phyloP scores from a whole-genome alignment of 352 stramenopile species.

The Pythium periplocum region DNA sequence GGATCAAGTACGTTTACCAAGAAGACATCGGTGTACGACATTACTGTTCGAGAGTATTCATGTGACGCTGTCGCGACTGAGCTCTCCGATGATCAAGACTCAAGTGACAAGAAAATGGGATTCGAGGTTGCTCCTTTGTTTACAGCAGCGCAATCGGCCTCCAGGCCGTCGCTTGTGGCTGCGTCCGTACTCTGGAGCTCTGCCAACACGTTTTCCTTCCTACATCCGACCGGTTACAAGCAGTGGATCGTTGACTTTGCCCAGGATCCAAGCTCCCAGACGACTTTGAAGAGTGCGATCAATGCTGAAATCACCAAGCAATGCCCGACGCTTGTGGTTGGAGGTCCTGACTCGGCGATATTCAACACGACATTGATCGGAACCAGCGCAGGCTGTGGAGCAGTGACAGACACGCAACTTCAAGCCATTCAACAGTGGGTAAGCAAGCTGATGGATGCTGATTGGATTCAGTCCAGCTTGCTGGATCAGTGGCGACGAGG shows the following conservation, averaged over 20 bases:
- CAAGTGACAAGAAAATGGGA: conserved; percentile 20
- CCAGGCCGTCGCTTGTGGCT: conserved; percentile 32
- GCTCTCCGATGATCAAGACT: conserved; percentile 34
- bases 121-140: conserved; percentile 41
- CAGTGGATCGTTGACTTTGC: conserved; percentile 31
- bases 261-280: conserved; percentile 3
- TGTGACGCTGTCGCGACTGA: conserved; percentile 41
- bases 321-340: conserved; percentile 20
- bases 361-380: conserved; percentile 38
- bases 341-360: conserved; percentile 35
- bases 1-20: conserved; percentile 21
- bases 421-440: conserved; percentile 36
- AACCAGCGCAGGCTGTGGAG: conserved; percentile 20
- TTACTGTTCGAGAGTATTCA: conserved; percentile 29
- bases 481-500: conserved; percentile 68
- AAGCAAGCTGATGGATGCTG: conserved; percentile 6
- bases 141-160: background rate
- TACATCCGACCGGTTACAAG: conserved; percentile 35
- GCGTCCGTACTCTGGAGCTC: conserved; percentile 38
- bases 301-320: conserved; percentile 29
- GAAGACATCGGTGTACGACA: conserved; percentile 23
- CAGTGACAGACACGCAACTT: conserved; percentile 27
- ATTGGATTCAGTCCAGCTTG: conserved; percentile 40
- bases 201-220: conserved; percentile 37
- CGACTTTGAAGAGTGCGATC: conserved; percentile 19